phyloP scores from a whole-genome alignment of 2,329 filamentous ascomycete species.

The Fusarium sulawesiense region DNA sequence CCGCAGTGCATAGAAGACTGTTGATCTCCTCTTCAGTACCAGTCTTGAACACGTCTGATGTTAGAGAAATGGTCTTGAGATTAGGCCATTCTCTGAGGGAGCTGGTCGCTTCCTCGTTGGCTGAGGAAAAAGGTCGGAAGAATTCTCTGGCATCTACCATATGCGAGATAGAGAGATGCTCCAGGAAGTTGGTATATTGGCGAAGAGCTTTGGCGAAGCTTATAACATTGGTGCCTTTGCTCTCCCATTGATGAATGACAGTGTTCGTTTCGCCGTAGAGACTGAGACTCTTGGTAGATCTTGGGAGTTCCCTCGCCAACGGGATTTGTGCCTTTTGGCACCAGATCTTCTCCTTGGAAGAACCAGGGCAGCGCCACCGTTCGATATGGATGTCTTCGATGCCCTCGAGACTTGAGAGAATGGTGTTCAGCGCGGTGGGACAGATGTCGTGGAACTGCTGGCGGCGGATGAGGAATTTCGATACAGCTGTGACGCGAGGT shows the following conservation, averaged over 20 bases:
- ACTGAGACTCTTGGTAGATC: conserved; percentile 1
- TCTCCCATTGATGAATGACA: not conserved
- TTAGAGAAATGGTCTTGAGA: not conserved
- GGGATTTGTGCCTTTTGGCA: not conserved
- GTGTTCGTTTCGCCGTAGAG: not conserved
- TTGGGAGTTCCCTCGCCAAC: not conserved
- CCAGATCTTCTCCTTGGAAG: not conserved
- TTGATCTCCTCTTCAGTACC: not conserved
- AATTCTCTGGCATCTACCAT: conserved; percentile 25
- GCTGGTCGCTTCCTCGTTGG: not conserved
- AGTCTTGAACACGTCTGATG: not conserved
- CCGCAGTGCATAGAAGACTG: conserved; percentile 2
- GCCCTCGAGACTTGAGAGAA: not conserved
- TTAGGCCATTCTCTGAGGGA: not conserved
- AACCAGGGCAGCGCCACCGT: conserved; percentile 1
- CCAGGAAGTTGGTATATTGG: not conserved
- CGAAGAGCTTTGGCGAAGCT: conserved; percentile 7
- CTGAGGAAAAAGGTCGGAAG: not conserved
- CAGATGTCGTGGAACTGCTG: conserved; percentile 6
- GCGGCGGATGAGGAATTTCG: conserved; percentile 13
- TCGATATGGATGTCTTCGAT: not conserved
- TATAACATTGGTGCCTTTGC: not conserved
- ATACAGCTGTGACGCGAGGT: not conserved
- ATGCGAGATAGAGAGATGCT: conserved; percentile 14
- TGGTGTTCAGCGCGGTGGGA: not conserved